These are phyloP conservation scores for Xylaria grammica DNA, from an alignment of 495 filamentous ascomycete species.

Conservation along the genomic window DNA sequence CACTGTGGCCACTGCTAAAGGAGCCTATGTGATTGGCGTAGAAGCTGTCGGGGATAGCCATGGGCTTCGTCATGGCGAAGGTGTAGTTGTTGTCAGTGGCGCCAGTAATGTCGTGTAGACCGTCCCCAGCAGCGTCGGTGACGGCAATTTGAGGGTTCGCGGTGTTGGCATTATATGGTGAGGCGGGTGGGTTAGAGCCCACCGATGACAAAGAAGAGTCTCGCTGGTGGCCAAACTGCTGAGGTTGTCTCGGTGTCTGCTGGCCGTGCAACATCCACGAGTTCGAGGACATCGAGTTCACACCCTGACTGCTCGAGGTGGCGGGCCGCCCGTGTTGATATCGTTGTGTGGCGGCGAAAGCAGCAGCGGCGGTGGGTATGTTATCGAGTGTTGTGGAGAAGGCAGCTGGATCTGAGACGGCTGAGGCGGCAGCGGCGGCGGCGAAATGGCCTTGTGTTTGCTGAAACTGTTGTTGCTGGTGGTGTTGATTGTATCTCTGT, in stretches of 20 bases:
- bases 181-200: conserved; percentile 59
- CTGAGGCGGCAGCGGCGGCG: too few relatives aligned
- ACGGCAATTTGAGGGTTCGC: conserved; percentile 60
- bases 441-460: conserved; percentile 14
- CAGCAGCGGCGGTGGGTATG: conserved; percentile 39
- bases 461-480: conserved; percentile 24
- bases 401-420: conserved; percentile 11
- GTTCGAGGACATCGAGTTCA: conserved; percentile 51
- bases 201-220: conserved; percentile 61
- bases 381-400: conserved; percentile 49
- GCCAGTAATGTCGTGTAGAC: conserved; percentile 42
- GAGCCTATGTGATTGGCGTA: conserved; percentile 36
- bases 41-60: conserved; percentile 38
- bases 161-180: conserved; percentile 57
- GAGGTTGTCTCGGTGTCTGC: conserved; percentile 46
- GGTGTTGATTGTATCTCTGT: neutral
- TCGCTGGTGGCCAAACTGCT: conserved; percentile 54
- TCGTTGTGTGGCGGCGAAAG: conserved; percentile 36
- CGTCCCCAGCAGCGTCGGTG: conserved; percentile 45
- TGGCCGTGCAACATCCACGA: conserved; percentile 45
- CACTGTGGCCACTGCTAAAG: conserved; percentile 28
- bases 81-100: conserved; percentile 43
- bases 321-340: conserved; percentile 25
- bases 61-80: conserved; percentile 46
- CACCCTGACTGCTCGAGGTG: conserved; percentile 30